Conservation (phyloP, 495 filamentous ascomycete genomes). For the Talaromyces wortmannii region DNA sequence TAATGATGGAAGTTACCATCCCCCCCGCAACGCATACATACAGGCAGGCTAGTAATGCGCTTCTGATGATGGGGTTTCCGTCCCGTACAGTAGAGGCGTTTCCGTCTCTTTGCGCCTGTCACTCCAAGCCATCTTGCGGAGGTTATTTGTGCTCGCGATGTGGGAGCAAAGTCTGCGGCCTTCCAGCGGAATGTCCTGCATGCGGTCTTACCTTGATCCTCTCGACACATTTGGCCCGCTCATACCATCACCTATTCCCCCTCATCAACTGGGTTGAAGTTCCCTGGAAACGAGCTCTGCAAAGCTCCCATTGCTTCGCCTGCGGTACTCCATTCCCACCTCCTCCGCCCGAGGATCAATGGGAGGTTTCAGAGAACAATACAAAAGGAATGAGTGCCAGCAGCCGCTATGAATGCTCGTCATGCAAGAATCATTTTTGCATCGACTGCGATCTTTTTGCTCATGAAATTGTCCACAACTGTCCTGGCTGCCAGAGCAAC, state of each 20-base stretch:
- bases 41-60: conserved; percentile 61
- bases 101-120: conserved; percentile 84
- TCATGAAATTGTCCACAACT: conserved; percentile 91
- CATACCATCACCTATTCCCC: conserved; percentile 95
- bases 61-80: conserved; percentile 99
- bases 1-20: conserved; percentile 83
- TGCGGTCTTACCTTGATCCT: conserved; percentile 92
- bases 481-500: conserved; percentile 81
- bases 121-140: conserved; percentile 74
- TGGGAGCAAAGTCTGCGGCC: conserved; percentile 77
- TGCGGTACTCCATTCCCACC: conserved; percentile 48
- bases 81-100: conserved; percentile 71
- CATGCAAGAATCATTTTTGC: conserved; percentile 85
- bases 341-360: conserved; percentile 32
- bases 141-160: conserved; percentile 91
- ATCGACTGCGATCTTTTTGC: conserved; percentile 95
- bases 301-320: conserved; percentile 37
- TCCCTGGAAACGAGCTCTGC: conserved; percentile 62
- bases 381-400: conserved; percentile 71
- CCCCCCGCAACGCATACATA: conserved; percentile 72
- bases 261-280: conserved; percentile 87
- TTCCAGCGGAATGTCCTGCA: conserved; percentile 86
- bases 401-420: conserved; percentile 78
- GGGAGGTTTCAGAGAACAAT: conserved; percentile 23
- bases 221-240: conserved; percentile 90